Conservation (phyloP, 257 asterid genomes). For the Solanum piurae region DNA sequence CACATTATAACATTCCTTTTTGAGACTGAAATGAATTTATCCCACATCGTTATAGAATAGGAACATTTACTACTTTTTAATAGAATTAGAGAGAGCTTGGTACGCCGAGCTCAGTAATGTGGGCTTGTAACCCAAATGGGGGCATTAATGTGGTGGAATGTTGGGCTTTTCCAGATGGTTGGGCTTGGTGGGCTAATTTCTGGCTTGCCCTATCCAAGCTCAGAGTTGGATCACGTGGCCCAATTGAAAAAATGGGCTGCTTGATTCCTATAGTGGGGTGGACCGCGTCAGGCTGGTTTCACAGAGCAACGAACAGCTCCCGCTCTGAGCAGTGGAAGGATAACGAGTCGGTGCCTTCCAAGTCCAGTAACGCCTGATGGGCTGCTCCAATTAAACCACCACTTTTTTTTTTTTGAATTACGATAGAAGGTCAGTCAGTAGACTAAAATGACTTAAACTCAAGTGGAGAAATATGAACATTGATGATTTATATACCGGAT, state of each 20-base stretch:
- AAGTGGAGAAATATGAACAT: neutral
- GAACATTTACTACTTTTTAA: neutral
- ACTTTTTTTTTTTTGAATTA: neutral
- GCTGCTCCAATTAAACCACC: neutral
- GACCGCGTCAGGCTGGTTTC: neutral
- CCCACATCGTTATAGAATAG: neutral
- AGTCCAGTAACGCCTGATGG: neutral
- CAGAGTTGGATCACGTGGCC: neutral
- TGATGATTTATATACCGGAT: too few relatives aligned
- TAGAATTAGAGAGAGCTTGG: accelerated
- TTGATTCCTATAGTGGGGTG: neutral
- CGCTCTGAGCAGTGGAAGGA: neutral
- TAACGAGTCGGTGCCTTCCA: neutral
- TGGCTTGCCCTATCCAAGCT: neutral
- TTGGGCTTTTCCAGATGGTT: neutral
- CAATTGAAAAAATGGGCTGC: neutral
- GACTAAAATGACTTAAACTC: neutral
- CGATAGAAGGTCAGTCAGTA: too few relatives aligned
- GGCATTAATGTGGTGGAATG: neutral
- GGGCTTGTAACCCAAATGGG: neutral
- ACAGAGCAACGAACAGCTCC: neutral
- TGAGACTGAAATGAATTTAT: neutral
- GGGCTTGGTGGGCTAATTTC: neutral
- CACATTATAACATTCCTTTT: too few relatives aligned
- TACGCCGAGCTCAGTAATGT: neutral